Base-by-base conservation (phyloP, 2,329 filamentous ascomycete species). In the Exophiala sp. region DNA sequence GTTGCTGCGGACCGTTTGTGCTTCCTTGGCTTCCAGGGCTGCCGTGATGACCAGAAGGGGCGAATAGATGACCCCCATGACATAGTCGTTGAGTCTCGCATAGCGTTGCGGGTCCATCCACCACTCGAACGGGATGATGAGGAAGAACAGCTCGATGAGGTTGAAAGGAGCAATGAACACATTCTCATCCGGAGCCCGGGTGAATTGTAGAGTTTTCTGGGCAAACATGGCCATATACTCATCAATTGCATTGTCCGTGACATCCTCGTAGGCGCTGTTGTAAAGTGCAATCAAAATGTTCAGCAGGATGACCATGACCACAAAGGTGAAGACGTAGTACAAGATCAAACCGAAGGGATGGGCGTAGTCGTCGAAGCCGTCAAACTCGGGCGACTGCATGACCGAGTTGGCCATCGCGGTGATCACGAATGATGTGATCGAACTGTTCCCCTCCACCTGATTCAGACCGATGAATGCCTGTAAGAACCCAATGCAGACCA, bases 161-260 rank as follows among this genome's bases (percentile, higher is more conserved):
- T 98, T 98, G 69, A 98, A 86, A 0, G 93, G 93, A 0, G 93
- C 83, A 62, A 98, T 95, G 70, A 93, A 98, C 48, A 98, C 93
- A 60, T 98, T 98, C 68, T 98, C 93, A 62, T 98, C 93, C 0
- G 93, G 93, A 0, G 93, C 93, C 42, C 93, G 87, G 14, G 97
- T 88, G 63, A 96, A 98, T 63, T 95, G 89, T 78, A 97, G 88
- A 0, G 93, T 96, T 70, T 95, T 95, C 60, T 94, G 86, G 0
- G 88, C 79, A 69, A 95, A 96, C 2, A 97, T 79, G 0, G 89
- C 91, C 66, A 98, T 83, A 69, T 89, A 98, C 68, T 98, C 93
- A 67, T 98, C 93, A 58, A 88, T 85, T 3, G 93, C 89, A 64
- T 98, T 86, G 39, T 86, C 83, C 62, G 90, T 94, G 52, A 96